Evolutionary conservation across 108 stramenopile species (phyloP).

Genomic region (Cyclotella sp.): DNA sequence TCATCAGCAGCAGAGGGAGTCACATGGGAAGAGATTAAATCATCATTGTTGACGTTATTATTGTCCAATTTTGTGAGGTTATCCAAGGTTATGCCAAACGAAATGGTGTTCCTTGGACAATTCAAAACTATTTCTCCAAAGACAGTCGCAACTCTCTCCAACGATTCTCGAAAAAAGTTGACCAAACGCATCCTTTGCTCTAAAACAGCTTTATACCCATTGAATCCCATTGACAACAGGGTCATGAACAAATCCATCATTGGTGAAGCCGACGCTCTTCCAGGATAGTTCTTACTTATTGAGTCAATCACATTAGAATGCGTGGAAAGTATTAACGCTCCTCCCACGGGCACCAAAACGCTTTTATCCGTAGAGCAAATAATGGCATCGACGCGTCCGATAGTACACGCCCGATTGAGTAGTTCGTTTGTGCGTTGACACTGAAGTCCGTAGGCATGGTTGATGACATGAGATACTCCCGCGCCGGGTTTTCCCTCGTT

Average conservation of each 20-base stretch:
- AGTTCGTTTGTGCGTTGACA: conserved; percentile 80
- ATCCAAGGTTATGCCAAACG: conserved; percentile 94
- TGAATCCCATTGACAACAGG: conserved; percentile 92
- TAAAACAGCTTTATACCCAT: conserved; percentile 79
- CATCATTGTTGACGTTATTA: conserved; percentile 8
- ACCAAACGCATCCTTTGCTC: conserved; percentile 64
- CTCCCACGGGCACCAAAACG: conserved; percentile 98
- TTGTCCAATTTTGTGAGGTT: conserved; percentile 50
- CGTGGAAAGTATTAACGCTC: conserved; percentile 90
- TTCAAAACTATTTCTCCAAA: conserved; percentile 88
- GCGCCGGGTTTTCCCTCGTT: conserved; percentile 27
- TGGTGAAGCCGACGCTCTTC: conserved; percentile 94
- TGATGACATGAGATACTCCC: conserved; percentile 92
- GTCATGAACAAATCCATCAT: conserved; percentile 98
- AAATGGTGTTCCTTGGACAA: conserved; percentile 93
- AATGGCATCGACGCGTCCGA: conserved; percentile 97
- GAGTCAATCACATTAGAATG: conserved; percentile 67
- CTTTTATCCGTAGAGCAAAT: conserved; percentile 99
- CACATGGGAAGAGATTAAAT: not conserved
- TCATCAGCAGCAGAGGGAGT: conserved; percentile 39
- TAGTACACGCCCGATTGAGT: conserved; percentile 81
- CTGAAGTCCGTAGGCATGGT: conserved; percentile 99
- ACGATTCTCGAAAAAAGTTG: conserved; percentile 53
- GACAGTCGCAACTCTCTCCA: conserved; percentile 69
- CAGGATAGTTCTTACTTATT: conserved; percentile 95